phyloP scores from a whole-genome alignment of 2,329 filamentous ascomycete genomes.

The Alternaria novae-zelandiae region DNA sequence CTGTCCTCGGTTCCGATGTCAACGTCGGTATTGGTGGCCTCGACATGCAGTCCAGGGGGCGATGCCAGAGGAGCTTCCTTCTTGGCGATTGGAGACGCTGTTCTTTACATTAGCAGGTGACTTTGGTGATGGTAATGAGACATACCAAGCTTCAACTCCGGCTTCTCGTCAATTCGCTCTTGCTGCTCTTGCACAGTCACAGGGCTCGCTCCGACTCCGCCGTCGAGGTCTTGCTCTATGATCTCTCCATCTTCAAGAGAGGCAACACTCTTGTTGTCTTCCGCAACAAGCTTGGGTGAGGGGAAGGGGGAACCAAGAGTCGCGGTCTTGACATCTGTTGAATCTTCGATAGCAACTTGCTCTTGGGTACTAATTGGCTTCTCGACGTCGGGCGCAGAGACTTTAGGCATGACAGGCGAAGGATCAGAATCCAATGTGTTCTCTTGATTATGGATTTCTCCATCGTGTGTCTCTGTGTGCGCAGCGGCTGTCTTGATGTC shows the following conservation, averaged over 20 bases:
- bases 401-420: too few relatives aligned
- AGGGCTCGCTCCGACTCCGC: not conserved
- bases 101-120: not conserved
- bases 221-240: not conserved
- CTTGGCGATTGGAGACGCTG: not conserved
- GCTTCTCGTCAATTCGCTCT: not conserved
- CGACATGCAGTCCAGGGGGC: not conserved
- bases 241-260: not conserved
- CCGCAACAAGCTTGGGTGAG: not conserved
- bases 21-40: not conserved
- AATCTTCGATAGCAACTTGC: not conserved
- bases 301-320: not conserved
- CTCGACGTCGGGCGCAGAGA: not conserved
- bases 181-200: not conserved
- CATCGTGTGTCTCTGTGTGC: not conserved
- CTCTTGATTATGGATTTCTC: not conserved
- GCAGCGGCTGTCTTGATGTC: rapidly evolving
- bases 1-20: not conserved
- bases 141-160: not conserved
- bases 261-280: not conserved
- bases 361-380: not conserved
- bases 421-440: not conserved
- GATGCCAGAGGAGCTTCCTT: not conserved
- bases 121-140: not conserved
- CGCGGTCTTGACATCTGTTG: not conserved